Conservation (phyloP, 805 yeast species). For the Schwanniomyces polymorphus region DNA sequence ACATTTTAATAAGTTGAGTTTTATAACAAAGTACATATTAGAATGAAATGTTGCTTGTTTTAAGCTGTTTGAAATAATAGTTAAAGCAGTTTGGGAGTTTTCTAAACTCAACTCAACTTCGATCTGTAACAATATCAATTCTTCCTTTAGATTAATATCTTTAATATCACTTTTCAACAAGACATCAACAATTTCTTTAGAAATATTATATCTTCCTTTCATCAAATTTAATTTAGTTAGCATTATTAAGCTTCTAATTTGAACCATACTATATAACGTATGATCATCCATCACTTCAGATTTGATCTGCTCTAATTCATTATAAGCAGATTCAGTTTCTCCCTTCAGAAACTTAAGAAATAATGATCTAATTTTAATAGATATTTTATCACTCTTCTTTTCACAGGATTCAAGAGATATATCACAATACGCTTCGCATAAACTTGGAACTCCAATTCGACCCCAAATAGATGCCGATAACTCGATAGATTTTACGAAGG, state of each 20-base stretch:
- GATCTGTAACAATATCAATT: slow-evolving; percentile 23
- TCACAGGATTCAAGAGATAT: slow-evolving; percentile 44
- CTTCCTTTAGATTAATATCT: slow-evolving; percentile 30
- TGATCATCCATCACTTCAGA: slow-evolving; percentile 23
- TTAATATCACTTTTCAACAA: slow-evolving; percentile 27
- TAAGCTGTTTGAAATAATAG: slow-evolving; percentile 19
- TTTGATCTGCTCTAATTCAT: slow-evolving; percentile 31
- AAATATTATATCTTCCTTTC: slow-evolving; percentile 35
- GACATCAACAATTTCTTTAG: slow-evolving; percentile 32
- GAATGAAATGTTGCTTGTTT: slow-evolving; percentile 14
- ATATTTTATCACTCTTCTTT: slow-evolving; percentile 39
- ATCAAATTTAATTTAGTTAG: slow-evolving; percentile 34
- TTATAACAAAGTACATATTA: slow-evolving; percentile 46
- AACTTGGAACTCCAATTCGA: slow-evolving; percentile 47
- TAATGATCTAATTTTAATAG: slow-evolving; percentile 41
- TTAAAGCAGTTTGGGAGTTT: slow-evolving; percentile 28
- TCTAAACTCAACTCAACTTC: slow-evolving; percentile 31
- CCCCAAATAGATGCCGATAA: slow-evolving; percentile 50
- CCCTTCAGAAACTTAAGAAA: slow-evolving; percentile 37
- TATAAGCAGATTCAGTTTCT: slow-evolving; percentile 38
- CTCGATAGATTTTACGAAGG: slow-evolving; percentile 48
- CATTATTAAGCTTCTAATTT: slow-evolving; percentile 40
- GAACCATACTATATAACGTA: slow-evolving; percentile 42
- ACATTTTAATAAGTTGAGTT: slow-evolving; percentile 49
- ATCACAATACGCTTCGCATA: slow-evolving; percentile 49